A percentile compares a stretch with the other conserved stretches of the same genome.
These are phyloP conservation scores for Diaporthe destruens DNA, from an alignment of 2,329 filamentous ascomycete species.

Conservation along the genomic window DNA sequence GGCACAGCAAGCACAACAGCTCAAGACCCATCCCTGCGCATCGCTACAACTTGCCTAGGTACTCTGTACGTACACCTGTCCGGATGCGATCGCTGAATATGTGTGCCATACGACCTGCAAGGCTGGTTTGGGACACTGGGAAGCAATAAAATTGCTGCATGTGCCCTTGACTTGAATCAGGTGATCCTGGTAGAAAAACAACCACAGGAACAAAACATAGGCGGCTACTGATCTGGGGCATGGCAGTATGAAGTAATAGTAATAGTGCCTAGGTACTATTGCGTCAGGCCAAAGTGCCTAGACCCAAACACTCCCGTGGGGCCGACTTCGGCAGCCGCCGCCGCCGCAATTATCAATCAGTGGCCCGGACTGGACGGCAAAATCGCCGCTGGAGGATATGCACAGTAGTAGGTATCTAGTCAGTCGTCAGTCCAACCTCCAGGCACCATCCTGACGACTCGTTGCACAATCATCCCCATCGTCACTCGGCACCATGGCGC, in stretches of 20 bases:
- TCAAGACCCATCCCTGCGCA: neutral
- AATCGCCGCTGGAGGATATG: conserved; percentile 8
- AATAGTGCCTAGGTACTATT: too few relatives aligned
- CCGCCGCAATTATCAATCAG: conserved; percentile 41
- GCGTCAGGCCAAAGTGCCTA: neutral
- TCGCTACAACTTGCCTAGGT: too few relatives aligned
- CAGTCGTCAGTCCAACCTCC: neutral
- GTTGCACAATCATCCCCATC: neutral
- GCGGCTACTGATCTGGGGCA: too few relatives aligned
- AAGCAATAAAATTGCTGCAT: neutral
- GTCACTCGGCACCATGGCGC: conserved; percentile 71
- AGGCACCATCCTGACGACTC: neutral
- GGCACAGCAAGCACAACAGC: conserved; percentile 1
- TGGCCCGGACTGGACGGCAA: neutral
- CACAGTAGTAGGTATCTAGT: too few relatives aligned
- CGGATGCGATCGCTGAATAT: too few relatives aligned
- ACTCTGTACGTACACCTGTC: too few relatives aligned
- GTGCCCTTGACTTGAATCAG: neutral
- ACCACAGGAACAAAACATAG: too few relatives aligned
- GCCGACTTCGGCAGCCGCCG: conserved; percentile 38
- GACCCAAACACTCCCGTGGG: neutral
- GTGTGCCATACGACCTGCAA: neutral
- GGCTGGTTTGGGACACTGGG: neutral
- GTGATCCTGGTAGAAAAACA: too few relatives aligned
- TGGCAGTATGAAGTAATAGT: too few relatives aligned